A percentile compares a stretch with the other conserved stretches of the same genome.
These are phyloP conservation scores for Phytophthora crassamura DNA, from an alignment of 352 stramenopile genomes.

Conservation along the genomic window DNA sequence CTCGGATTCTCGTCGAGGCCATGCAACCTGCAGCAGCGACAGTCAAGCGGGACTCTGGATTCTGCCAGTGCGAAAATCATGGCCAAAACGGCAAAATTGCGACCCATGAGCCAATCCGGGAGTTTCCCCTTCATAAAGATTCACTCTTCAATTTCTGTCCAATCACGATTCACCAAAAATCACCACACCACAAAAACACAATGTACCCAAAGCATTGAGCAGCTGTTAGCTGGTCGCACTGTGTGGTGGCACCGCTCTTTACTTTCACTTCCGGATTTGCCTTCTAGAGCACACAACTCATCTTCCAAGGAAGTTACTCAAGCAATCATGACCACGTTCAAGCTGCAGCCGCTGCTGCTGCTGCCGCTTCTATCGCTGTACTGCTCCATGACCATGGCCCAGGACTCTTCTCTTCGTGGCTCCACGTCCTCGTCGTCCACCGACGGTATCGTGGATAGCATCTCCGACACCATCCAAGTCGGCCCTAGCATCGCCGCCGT, in stretches of 20 bases:
- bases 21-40: no score
- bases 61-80: conserved; percentile 5
- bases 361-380: conserved; percentile 26
- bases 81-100: conserved; percentile 4
- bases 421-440: conserved; percentile 24
- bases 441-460: conserved; percentile 26
- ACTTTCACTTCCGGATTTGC: conserved; percentile 27
- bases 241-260: neutral
- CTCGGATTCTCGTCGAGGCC: no score
- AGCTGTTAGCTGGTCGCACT: conserved; percentile 18
- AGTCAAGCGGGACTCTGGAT: conserved; percentile 4
- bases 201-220: neutral
- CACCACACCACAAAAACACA: conserved; percentile 1
- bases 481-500: conserved; percentile 43
- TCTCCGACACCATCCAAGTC: conserved; percentile 39
- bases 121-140: conserved; percentile 9
- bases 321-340: conserved; percentile 9
- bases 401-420: conserved; percentile 22
- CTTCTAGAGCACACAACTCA: neutral
- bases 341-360: conserved; percentile 25
- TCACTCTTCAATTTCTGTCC: neutral
- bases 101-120: conserved; percentile 2
- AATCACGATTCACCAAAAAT: neutral
- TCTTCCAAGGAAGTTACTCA: neutral
- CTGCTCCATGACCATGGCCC: conserved; percentile 6